Evolutionary conservation across 441 rosid species (phyloP).

Genomic region (Adansonia grandidieri): DNA sequence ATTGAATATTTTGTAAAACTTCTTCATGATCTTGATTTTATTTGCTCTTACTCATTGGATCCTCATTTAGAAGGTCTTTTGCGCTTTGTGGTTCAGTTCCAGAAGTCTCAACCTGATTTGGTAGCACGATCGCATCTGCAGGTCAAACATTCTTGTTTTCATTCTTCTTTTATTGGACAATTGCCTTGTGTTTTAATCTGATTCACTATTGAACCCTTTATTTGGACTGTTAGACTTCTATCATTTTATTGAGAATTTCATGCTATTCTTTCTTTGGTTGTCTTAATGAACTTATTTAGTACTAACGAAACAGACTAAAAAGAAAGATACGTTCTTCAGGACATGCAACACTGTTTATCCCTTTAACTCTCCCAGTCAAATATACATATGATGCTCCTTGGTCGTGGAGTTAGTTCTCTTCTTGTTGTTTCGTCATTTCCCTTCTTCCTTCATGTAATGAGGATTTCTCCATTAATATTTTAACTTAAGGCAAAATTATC

Average conservation of each 20-base stretch:
- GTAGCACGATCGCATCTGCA: slow-evolving; percentile 96
- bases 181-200: slow-evolving; percentile 5
- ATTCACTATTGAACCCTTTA: not conserved
- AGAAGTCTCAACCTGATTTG: slow-evolving; percentile 84
- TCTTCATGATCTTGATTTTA: slow-evolving; percentile 79
- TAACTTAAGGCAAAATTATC: not conserved
- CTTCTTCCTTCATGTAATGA: not conserved
- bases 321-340: slow-evolving; percentile 2
- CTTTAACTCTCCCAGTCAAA: not conserved
- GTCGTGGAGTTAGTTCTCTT: slow-evolving; percentile 4
- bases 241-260: slow-evolving; percentile 5
- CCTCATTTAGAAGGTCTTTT: slow-evolving; percentile 69
- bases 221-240: not conserved
- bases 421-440: not conserved
- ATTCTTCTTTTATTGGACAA: slow-evolving; percentile 24
- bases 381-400: not conserved
- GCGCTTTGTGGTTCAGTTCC: slow-evolving; percentile 82
- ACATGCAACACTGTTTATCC: not conserved
- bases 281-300: not conserved
- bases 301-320: not conserved
- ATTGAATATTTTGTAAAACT: slow-evolving; percentile 84
- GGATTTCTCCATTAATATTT: slow-evolving; percentile 1
- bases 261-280: not conserved
- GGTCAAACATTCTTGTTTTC: slow-evolving; percentile 51
- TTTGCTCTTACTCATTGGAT: slow-evolving; percentile 74